A percentile compares a stretch with the other conserved stretches of the same genome.
phyloP scores from a whole-genome alignment of 495 filamentous ascomycete species.

The Hyaloscypha finlandica region DNA sequence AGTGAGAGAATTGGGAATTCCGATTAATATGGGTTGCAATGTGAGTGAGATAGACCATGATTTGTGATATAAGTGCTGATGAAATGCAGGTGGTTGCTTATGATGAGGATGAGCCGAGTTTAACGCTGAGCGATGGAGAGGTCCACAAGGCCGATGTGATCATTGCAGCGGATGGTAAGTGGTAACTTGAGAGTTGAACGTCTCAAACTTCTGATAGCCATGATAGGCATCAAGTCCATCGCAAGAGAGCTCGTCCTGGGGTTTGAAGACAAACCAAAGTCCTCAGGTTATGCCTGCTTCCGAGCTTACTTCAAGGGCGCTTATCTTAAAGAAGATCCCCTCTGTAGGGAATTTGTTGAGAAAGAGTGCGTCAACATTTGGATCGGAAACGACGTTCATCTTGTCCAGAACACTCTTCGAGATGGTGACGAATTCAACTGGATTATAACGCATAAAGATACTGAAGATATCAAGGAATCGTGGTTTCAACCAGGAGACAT shows the following conservation, averaged over 20 bases:
- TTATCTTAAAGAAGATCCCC: slow-evolving; percentile 44
- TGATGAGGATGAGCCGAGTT: slow-evolving; percentile 43
- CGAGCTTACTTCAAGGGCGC: slow-evolving; percentile 48
- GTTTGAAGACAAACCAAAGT: slow-evolving; percentile 48
- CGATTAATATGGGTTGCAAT: slow-evolving; percentile 47
- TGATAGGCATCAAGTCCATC: slow-evolving; percentile 49
- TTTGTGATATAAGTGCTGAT: neutral
- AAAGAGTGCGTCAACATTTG: slow-evolving; percentile 55
- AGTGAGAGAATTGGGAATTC: slow-evolving; percentile 48
- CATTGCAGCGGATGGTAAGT: slow-evolving; percentile 40
- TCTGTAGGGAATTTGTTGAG: slow-evolving; percentile 46
- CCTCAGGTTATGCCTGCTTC: slow-evolving; percentile 51
- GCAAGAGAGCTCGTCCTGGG: slow-evolving; percentile 48
- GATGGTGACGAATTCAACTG: slow-evolving; percentile 54
- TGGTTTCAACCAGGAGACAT: slow-evolving; percentile 53
- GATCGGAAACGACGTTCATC: slow-evolving; percentile 51
- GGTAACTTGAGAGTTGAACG: slow-evolving; percentile 15
- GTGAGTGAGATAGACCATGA: slow-evolving; percentile 9
- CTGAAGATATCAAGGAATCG: slow-evolving; percentile 47
- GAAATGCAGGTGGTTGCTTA: slow-evolving; percentile 40
- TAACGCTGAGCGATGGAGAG: slow-evolving; percentile 31
- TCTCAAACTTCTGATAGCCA: slow-evolving; percentile 32
- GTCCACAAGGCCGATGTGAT: slow-evolving; percentile 38
- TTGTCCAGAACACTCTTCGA: slow-evolving; percentile 50
- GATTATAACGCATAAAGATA: slow-evolving; percentile 51